Base-by-base conservation (phyloP, 768 basidiomycete genomes). In the Lepiota venenata region DNA sequence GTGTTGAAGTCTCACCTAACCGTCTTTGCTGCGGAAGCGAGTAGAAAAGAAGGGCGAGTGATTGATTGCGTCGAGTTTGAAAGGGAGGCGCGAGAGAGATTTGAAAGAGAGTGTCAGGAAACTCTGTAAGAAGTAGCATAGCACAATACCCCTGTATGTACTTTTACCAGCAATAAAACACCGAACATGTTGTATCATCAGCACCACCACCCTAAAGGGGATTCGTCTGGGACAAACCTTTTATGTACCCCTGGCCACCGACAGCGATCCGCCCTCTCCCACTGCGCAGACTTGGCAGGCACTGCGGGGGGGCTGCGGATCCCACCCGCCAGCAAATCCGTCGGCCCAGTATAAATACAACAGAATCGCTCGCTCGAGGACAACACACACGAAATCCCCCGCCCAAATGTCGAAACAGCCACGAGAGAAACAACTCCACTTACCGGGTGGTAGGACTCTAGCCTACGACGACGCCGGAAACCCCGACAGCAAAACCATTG, bases 1-100 rank as follows among this genome's bases (percentile, higher is more conserved):
- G 80, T 91, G 15, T 68, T 93, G 54, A 83, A 78, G 64, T 88
- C 85, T 58, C 91, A 93, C 68, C 64, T 95, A 62, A 84, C 88
- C 1, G 90, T 93, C 32, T 94, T 95, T 71, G 93, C 93, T 52
- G 91, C 91, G 37, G 92, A 94, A 74, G 74, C 80, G 56, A 88
- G 89, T 59, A 74, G 91, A 58, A 76, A 67, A 53, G 80, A 88
- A 58, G 89, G 86, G 12, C 74, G 62, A 9, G 83, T 93, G 10
- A 79, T 94, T 1, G 80, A 91, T 64, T 89, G 83, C 62, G 74
- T 63, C 15, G 76, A 81, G 61, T 92, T 88, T 63, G 88, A 87
- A 70, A 71, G 67, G 56, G 64, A 61, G 16, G 65, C 58, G 4
- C 63, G 65, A 55, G 57, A 57, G 36, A 52, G 11, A n/a, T 52